These are phyloP conservation scores for Candida namnaoensis DNA, from an alignment of 805 yeast genomes.

Conservation along the genomic window DNA sequence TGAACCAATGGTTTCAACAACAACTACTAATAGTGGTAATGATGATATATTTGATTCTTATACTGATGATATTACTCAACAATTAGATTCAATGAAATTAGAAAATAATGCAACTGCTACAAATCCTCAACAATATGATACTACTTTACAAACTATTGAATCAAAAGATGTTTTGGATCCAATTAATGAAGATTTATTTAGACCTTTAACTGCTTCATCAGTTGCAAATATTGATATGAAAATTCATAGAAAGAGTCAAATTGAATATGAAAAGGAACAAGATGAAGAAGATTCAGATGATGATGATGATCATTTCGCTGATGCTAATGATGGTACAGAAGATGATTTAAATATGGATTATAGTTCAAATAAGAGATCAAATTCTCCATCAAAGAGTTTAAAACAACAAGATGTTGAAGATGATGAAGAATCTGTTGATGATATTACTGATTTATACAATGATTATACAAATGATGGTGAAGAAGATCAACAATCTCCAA, in stretches of 20 bases:
- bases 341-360: background rate
- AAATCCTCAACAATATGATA: too few relatives aligned
- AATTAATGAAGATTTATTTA: background rate
- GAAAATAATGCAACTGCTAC: background rate
- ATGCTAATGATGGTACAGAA: background rate
- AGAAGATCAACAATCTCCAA: too few relatives aligned
- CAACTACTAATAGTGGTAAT: too few relatives aligned
- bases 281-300: slow-evolving; percentile 2
- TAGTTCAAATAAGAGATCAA: too few relatives aligned
- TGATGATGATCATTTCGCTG: slow-evolving; percentile 1
- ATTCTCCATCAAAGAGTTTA: too few relatives aligned
- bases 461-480: background rate
- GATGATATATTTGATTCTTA: background rate
- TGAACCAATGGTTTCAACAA: too few relatives aligned
- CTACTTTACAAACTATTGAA: too few relatives aligned
- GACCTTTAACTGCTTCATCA: background rate
- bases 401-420: slow-evolving; percentile 16
- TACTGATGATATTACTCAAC: background rate
- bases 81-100: background rate
- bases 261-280: slow-evolving; percentile 12
- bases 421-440: slow-evolving; percentile 20
- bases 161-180: too few relatives aligned
- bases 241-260: slow-evolving; percentile 19
- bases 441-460: slow-evolving; percentile 15
- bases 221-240: slow-evolving; percentile 20